Conservation (phyloP, 352 stramenopile species). For the Pythium phragmiticola region DNA sequence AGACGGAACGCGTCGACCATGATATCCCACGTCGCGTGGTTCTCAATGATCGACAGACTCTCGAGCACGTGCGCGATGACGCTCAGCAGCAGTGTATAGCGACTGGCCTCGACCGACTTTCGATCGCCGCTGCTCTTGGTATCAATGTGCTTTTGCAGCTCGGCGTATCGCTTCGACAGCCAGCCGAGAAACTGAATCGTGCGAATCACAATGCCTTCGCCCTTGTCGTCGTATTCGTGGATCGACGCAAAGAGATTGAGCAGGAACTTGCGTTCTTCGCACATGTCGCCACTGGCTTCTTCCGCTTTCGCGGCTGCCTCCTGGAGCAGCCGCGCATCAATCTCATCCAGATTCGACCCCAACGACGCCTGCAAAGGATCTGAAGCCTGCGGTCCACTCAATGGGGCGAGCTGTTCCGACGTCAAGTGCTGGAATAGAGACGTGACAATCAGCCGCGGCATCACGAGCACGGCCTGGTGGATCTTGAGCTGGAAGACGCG, state of each 20-base stretch:
- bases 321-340: conserved; percentile 51
- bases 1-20: conserved; percentile 86
- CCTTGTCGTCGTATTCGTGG: conserved; percentile 87
- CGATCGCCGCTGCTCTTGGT: background rate
- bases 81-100: conserved; percentile 70
- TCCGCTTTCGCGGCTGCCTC: conserved; percentile 64
- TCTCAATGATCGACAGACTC: conserved; percentile 87
- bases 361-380: conserved; percentile 37
- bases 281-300: conserved; percentile 67
- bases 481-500: conserved; percentile 86
- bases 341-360: conserved; percentile 36
- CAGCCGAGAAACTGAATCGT: conserved; percentile 83
- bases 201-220: conserved; percentile 79
- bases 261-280: conserved; percentile 72
- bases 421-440: conserved; percentile 80
- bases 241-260: conserved; percentile 85
- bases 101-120: conserved; percentile 19
- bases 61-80: conserved; percentile 83
- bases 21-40: conserved; percentile 87
- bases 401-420: conserved; percentile 39
- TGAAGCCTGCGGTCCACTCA: conserved; percentile 19
- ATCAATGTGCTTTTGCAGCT: conserved; percentile 56
- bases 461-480: conserved; percentile 71
- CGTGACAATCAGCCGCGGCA: conserved; percentile 61
- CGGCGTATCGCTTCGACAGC: conserved; percentile 67